These are phyloP conservation scores for Erodium moschatum DNA, from an alignment of 441 rosid genomes.

Conservation along the genomic window DNA sequence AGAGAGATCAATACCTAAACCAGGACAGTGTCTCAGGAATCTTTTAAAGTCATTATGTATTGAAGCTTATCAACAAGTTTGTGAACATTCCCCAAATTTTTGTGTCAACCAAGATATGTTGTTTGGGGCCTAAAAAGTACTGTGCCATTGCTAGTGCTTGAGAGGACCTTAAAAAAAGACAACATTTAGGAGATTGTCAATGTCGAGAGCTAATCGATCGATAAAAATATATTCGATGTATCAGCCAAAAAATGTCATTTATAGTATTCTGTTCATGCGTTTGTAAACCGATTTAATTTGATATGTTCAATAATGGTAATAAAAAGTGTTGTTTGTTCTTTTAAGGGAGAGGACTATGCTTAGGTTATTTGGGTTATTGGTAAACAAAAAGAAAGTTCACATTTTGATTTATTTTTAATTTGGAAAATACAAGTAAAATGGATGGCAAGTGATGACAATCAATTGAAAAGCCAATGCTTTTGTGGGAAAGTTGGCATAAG, in stretches of 20 bases:
- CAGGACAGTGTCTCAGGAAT: background rate
- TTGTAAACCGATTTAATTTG: too few species aligned
- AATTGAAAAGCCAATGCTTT: constrained; percentile 1
- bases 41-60: background rate
- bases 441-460: background rate
- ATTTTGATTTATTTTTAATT: too few species aligned
- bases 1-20: background rate
- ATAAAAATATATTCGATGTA: too few species aligned
- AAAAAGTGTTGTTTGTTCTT: background rate
- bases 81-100: background rate
- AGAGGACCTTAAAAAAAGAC: background rate
- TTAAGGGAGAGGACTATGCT: background rate
- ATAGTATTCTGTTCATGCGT: too few species aligned
- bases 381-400: background rate
- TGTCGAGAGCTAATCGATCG: too few species aligned
- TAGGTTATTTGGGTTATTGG: background rate
- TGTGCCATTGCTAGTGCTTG: background rate
- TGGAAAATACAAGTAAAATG: background rate
- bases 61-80: constrained; percentile 1
- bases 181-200: background rate
- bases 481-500: background rate
- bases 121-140: background rate
- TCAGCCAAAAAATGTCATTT: too few species aligned
- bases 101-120: background rate
- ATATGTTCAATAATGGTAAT: background rate